Evolutionary conservation across 2,329 filamentous ascomycete genomes (phyloP).

Genomic region (Fusarium azukiicola): DNA sequence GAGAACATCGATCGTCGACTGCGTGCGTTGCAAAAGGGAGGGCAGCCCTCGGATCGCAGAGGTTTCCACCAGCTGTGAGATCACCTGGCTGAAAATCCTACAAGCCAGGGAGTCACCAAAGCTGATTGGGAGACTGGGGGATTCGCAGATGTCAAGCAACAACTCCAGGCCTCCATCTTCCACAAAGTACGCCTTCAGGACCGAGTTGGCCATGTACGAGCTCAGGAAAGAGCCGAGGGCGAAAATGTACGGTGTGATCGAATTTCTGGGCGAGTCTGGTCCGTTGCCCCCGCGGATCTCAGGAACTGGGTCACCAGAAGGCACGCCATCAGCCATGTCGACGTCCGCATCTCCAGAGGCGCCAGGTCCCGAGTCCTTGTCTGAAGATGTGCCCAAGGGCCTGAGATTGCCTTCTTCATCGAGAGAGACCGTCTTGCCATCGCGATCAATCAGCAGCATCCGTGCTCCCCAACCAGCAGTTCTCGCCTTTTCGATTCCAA

Average conservation of each 20-base stretch:
- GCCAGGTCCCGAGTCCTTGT: constrained; percentile 65
- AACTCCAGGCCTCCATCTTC: constrained; percentile 90
- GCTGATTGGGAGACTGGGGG: constrained; percentile 87
- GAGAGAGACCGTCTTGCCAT: constrained; percentile 74
- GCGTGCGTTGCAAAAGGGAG: constrained; percentile 87
- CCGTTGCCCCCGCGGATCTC: constrained; percentile 41
- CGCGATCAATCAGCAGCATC: constrained; percentile 81
- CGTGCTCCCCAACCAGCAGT: constrained; percentile 88
- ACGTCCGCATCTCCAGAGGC: constrained; percentile 72
- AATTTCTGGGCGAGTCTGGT: constrained; percentile 55
- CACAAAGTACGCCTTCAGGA: constrained; percentile 87
- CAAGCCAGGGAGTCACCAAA: constrained; percentile 82
- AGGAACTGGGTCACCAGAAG: constrained; percentile 34
- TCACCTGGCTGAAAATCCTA: constrained; percentile 85
- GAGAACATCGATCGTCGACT: constrained; percentile 84
- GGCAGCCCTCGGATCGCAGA: constrained; percentile 91
- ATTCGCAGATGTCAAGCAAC: constrained; percentile 90
- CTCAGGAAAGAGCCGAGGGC: constrained; percentile 88
- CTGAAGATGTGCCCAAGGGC: constrained; percentile 52
- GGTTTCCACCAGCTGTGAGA: constrained; percentile 89
- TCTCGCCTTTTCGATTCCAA: constrained; percentile 86
- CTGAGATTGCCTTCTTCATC: constrained; percentile 73
- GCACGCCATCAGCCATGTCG: constrained; percentile 81
- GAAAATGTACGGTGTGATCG: constrained; percentile 85
- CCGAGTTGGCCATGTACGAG: constrained; percentile 87